Evolutionary conservation across 2,329 filamentous ascomycete genomes (phyloP).

Genomic region (Pochonia chlamydosporia): DNA sequence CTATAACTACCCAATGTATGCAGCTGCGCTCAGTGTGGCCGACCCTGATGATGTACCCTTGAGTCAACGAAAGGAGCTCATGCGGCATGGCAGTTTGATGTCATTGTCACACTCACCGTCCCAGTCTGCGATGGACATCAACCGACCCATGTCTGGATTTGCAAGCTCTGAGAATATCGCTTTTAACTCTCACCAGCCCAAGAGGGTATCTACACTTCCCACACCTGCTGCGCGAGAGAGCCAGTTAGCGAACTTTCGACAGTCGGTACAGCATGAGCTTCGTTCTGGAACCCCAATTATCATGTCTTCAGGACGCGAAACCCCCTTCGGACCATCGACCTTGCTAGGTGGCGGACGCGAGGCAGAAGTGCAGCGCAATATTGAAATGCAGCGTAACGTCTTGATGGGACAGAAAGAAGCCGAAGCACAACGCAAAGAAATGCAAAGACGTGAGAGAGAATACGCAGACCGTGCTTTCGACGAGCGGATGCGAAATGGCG

Average conservation of each 20-base stretch:
- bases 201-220: conserved; percentile 37
- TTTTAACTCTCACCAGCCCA: conserved; percentile 52
- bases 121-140: conserved; percentile 14
- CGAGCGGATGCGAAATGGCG: conserved; percentile 68
- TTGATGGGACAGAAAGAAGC: conserved; percentile 59
- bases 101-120: conserved; percentile 17
- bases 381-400: conserved; percentile 48
- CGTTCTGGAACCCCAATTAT: conserved; percentile 33
- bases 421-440: conserved; percentile 53
- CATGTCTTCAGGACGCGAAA: conserved; percentile 29
- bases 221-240: conserved; percentile 44
- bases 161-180: conserved; percentile 26
- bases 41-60: conserved; percentile 67
- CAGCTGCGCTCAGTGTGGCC: conserved; percentile 21
- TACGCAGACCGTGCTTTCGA: conserved; percentile 60
- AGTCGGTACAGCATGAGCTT: conserved; percentile 59
- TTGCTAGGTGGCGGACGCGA: conserved; percentile 29
- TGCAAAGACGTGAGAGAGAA: conserved; percentile 51
- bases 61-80: conserved; percentile 58
- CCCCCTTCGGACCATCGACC: conserved; percentile 28
- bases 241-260: conserved; percentile 61
- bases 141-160: conserved; percentile 14
- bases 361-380: conserved; percentile 37
- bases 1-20: conserved; percentile 28
- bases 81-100: conserved; percentile 46